These are phyloP conservation scores for Diaporthe capsici DNA, from an alignment of 2,329 filamentous ascomycete species.

Conservation along the genomic window DNA sequence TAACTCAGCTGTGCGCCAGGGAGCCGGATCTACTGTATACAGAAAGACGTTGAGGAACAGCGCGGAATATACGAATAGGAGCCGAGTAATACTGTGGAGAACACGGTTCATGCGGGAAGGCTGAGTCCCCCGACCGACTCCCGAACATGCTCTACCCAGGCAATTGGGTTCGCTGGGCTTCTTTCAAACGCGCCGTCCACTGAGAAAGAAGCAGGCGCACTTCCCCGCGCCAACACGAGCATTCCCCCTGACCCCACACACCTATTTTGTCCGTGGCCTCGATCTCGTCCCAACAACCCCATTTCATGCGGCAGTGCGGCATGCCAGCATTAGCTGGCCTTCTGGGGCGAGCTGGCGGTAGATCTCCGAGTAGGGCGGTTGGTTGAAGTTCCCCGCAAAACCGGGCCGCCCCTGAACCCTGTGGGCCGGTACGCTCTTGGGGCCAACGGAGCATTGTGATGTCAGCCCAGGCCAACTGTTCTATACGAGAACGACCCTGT, in stretches of 20 bases:
- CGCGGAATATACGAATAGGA: neutral
- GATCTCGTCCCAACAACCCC: neutral
- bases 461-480: conserved; percentile 18
- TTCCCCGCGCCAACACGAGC: conserved; percentile 6
- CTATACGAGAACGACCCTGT: neutral
- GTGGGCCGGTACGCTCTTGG: neutral
- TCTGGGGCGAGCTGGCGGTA: neutral
- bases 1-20: neutral
- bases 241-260: neutral
- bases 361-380: conserved; percentile 23
- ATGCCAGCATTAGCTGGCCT: neutral
- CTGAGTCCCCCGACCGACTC: neutral
- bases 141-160: neutral
- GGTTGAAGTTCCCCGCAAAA: neutral
- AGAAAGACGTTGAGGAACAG: neutral
- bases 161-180: neutral
- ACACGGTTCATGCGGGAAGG: neutral
- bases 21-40: neutral
- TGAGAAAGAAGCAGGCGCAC: neutral
- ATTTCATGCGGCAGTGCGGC: neutral
- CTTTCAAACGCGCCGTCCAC: neutral
- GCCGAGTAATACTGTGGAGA: conserved; percentile 6
- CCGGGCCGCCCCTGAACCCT: conserved; percentile 23
- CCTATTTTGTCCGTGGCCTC: neutral
- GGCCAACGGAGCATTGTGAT: conserved; percentile 9